Evolutionary conservation across 306 rosid genomes (phyloP).

Genomic region (Lathyrus oleraceus): DNA sequence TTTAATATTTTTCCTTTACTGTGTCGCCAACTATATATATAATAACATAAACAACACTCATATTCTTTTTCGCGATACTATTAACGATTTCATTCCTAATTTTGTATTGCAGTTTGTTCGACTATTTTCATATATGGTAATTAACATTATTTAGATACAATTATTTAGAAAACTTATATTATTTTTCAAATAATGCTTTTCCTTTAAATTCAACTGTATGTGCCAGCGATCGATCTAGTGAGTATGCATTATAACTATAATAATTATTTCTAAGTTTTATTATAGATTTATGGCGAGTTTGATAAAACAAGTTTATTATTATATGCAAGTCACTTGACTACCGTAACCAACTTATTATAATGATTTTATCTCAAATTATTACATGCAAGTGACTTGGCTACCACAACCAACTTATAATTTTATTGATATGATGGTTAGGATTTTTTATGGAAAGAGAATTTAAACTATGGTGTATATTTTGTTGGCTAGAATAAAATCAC

Average conservation of each 20-base stretch:
- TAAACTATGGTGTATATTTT: too few species aligned
- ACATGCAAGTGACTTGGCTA: too few species aligned
- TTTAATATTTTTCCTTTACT: background rate
- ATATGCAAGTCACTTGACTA: too few species aligned
- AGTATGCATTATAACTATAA: background rate
- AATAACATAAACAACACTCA: background rate
- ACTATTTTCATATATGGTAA: background rate
- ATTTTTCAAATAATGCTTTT: background rate
- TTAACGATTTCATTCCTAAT: background rate
- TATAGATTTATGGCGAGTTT: background rate
- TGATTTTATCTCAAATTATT: too few species aligned
- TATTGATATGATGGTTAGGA: too few species aligned
- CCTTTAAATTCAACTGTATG: too few species aligned
- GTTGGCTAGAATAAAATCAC: too few species aligned
- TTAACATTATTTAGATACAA: background rate
- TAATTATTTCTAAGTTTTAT: background rate
- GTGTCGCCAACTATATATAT: background rate
- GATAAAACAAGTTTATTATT: background rate
- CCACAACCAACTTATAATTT: too few species aligned
- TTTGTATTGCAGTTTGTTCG: background rate
- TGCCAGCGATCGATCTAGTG: too few species aligned
- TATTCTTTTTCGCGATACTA: background rate
- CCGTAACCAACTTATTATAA: too few species aligned
- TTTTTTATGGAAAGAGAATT: too few species aligned
- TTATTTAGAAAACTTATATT: background rate